Conservation (phyloP, 768 basidiomycete species). For the Filobasidium wieringae region DNA sequence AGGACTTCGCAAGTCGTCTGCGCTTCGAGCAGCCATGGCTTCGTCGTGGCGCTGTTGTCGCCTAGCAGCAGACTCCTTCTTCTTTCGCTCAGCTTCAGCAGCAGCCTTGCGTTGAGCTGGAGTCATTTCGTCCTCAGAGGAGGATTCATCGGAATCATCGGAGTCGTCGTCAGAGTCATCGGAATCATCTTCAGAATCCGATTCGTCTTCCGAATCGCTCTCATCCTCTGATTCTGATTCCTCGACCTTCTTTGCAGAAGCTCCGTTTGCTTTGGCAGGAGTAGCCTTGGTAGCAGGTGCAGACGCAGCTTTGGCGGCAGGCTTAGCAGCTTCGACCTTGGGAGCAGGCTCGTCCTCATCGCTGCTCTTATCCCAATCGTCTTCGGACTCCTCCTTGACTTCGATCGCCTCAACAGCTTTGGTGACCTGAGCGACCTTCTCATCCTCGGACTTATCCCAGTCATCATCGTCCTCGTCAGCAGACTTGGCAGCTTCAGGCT, state of each 20-base stretch:
- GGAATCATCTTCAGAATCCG: conserved; percentile 21
- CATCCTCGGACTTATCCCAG: conserved; percentile 40
- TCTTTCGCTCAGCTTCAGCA: conserved; percentile 45
- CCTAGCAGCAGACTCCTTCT: conserved; percentile 73
- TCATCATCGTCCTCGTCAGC: conserved; percentile 44
- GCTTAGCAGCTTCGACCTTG: conserved; percentile 11
- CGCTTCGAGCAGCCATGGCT: conserved; percentile 71
- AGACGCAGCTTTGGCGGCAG: conserved; percentile 19
- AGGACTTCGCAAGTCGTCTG: conserved; percentile 83
- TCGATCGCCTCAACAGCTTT: conserved; percentile 33
- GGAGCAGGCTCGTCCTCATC: conserved; percentile 28
- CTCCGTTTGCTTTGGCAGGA: conserved; percentile 7
- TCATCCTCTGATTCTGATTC: conserved; percentile 29
- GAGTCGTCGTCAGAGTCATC: conserved; percentile 22
- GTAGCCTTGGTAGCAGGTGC: conserved; percentile 5
- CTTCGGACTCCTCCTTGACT: conserved; percentile 29
- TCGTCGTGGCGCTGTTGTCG: conserved; percentile 65
- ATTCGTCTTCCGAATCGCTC: conserved; percentile 41
- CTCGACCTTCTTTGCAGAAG: conserved; percentile 20
- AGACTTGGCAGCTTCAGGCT: conserved; percentile 24
- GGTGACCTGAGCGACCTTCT: conserved; percentile 34
- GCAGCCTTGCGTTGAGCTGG: conserved; percentile 55
- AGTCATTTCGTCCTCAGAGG: conserved; percentile 51
- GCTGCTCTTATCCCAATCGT: conserved; percentile 39
- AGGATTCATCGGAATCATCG: conserved; percentile 27